phyloP scores from a whole-genome alignment of 1,284 basidiomycete species.

The Rhizoctonia solani region DNA sequence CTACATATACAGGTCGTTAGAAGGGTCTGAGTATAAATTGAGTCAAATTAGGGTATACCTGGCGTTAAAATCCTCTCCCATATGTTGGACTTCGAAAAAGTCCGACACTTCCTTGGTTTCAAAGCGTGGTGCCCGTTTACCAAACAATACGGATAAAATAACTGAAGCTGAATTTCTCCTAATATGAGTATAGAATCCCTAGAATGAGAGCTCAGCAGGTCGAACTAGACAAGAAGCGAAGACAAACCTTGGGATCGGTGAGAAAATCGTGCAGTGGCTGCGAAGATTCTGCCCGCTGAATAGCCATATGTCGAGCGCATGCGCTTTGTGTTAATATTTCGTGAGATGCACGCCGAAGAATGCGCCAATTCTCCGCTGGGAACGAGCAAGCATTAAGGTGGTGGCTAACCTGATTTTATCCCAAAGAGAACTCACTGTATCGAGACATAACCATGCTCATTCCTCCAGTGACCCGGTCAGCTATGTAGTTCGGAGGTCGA shows the following conservation, averaged over 20 bases:
- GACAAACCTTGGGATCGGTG: constrained; percentile 43
- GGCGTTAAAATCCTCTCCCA: not conserved
- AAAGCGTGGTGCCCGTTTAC: constrained; percentile 1
- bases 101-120: not conserved
- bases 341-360: constrained; percentile 43
- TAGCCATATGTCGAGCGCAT: constrained; percentile 41
- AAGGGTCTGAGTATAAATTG: not conserved
- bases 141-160: constrained; percentile 15
- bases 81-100: not conserved
- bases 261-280: constrained; percentile 46
- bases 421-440: constrained; percentile 39
- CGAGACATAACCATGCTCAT: constrained; percentile 40
- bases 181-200: constrained; percentile 1
- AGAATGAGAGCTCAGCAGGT: not conserved
- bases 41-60: not conserved
- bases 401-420: no score
- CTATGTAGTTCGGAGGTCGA: constrained; percentile 40
- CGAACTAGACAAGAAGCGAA: not conserved
- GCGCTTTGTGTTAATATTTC: constrained; percentile 44
- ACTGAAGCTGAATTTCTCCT: not conserved
- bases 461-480: constrained; percentile 36
- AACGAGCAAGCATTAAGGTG: no score
- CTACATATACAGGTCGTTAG: constrained; percentile 36
- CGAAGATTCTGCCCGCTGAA: constrained; percentile 45
- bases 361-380: constrained; percentile 45